These are phyloP conservation scores for Candida parachauliodes DNA, from an alignment of 805 yeast genomes.

Conservation along the genomic window DNA sequence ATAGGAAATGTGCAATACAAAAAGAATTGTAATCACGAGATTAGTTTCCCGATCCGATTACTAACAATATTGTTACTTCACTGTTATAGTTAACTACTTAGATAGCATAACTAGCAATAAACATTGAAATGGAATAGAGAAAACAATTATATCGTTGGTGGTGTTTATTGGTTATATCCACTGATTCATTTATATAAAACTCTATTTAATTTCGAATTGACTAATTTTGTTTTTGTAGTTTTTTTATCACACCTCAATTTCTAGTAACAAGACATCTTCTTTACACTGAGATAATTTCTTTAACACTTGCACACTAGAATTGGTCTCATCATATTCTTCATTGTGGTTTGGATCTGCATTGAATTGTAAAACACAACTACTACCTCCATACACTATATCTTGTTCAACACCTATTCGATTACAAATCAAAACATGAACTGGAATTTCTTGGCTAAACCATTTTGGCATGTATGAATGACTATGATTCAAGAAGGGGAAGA, in stretches of 20 bases:
- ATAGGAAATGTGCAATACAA: too few species aligned
- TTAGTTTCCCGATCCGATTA: too few species aligned
- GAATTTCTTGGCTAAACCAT: conserved; percentile 12
- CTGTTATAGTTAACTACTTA: too few species aligned
- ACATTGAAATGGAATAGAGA: too few species aligned
- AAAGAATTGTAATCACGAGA: too few species aligned
- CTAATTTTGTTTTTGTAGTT: too few species aligned
- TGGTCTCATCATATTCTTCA: conserved; percentile 35
- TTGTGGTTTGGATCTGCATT: conserved; percentile 22
- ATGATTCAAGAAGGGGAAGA: conserved; percentile 57
- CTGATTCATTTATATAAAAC: neutral
- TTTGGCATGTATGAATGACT: conserved; percentile 21
- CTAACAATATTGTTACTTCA: too few species aligned
- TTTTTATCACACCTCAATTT: conserved; percentile 52
- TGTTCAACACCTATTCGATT: conserved; percentile 81
- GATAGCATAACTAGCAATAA: too few species aligned
- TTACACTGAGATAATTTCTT: conserved; percentile 61
- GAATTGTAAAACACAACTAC: conserved; percentile 52
- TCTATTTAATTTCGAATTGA: too few species aligned
- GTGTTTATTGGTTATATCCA: too few species aligned
- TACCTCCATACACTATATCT: conserved; percentile 64
- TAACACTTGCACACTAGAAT: conserved; percentile 48
- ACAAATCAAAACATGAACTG: conserved; percentile 47
- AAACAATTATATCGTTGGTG: too few species aligned
- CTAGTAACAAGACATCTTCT: conserved; percentile 64